phyloP scores from a whole-genome alignment of 768 basidiomycete genomes.

The Hemileccinum rubropunctum region DNA sequence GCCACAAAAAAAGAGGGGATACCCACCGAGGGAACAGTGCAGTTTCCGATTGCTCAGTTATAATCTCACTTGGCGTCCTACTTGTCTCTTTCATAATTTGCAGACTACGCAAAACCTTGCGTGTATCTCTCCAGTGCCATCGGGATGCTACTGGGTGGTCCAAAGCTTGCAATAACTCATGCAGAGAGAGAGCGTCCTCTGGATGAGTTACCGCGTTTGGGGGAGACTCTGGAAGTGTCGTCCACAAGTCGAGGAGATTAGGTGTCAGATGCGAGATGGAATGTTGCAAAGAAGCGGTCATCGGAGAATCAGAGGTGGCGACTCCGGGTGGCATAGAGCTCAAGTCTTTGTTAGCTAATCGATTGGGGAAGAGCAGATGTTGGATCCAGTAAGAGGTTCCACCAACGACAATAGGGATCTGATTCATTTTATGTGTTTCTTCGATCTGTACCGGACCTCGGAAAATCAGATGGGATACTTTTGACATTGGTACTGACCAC shows the following conservation, averaged over 20 bases:
- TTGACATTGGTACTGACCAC: constrained; percentile 50
- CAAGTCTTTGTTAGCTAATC: constrained; percentile 42
- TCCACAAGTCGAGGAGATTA: constrained; percentile 48
- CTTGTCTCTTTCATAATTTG: constrained; percentile 73
- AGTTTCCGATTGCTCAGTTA: constrained; percentile 55
- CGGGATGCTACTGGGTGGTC: constrained; percentile 73
- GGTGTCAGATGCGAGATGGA: constrained; percentile 45
- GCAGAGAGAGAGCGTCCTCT: constrained; percentile 57
- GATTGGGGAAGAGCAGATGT: constrained; percentile 87
- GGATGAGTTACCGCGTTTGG: constrained; percentile 56
- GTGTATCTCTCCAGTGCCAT: constrained; percentile 96
- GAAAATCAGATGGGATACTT: background rate
- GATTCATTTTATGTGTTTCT: constrained; percentile 57
- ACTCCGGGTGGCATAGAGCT: constrained; percentile 1
- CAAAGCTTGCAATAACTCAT: constrained; percentile 61
- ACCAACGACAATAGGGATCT: constrained; percentile 88
- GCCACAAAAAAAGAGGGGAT: background rate
- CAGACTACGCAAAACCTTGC: constrained; percentile 83
- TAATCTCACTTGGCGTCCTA: constrained; percentile 62
- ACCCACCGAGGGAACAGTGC: constrained; percentile 50
- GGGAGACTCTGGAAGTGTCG: constrained; percentile 55
- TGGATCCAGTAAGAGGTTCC: constrained; percentile 99
- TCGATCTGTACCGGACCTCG: constrained; percentile 53
- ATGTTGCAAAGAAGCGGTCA: constrained; percentile 39
- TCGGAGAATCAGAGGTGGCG: background rate